Conservation (phyloP, 176 grass and related monocot species). For the Pontederia paniculata region DNA sequence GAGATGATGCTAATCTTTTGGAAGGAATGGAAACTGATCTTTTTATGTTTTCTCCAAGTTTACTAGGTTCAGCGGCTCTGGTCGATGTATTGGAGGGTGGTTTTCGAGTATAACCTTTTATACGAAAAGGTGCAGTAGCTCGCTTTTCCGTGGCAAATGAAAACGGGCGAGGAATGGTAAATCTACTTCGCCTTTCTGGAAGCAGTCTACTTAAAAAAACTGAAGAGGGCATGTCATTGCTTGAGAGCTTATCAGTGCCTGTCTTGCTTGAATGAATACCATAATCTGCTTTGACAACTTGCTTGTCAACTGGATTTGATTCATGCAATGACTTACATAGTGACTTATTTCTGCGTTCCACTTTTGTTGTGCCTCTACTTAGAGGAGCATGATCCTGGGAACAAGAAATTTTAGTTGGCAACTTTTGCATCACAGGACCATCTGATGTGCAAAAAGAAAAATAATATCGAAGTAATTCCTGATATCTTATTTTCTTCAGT, state of each 20-base stretch:
- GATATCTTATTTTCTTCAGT: too few species aligned
- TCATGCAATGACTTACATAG: background rate
- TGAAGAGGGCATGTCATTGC: background rate
- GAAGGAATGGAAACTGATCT: background rate
- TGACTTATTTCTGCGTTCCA: background rate
- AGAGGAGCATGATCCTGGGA: background rate
- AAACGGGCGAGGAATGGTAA: background rate
- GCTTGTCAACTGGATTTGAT: background rate
- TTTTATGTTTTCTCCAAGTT: too few species aligned
- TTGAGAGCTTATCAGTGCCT: background rate
- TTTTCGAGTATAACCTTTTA: background rate
- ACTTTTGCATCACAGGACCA: background rate
- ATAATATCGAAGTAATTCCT: too few species aligned
- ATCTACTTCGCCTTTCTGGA: background rate
- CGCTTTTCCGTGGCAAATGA: slow-evolving; percentile 5
- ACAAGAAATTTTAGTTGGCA: background rate
- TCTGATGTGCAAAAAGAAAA: too few species aligned
- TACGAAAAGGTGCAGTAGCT: background rate
- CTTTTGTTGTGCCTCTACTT: background rate
- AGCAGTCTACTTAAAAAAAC: background rate
- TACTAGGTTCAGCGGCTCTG: too few species aligned
- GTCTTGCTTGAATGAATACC: background rate
- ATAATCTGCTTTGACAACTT: background rate
- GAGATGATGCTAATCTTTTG: background rate
- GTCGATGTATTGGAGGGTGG: background rate